phyloP scores from a whole-genome alignment of 2,329 filamentous ascomycete genomes.

The Didymellaceae sp. region DNA sequence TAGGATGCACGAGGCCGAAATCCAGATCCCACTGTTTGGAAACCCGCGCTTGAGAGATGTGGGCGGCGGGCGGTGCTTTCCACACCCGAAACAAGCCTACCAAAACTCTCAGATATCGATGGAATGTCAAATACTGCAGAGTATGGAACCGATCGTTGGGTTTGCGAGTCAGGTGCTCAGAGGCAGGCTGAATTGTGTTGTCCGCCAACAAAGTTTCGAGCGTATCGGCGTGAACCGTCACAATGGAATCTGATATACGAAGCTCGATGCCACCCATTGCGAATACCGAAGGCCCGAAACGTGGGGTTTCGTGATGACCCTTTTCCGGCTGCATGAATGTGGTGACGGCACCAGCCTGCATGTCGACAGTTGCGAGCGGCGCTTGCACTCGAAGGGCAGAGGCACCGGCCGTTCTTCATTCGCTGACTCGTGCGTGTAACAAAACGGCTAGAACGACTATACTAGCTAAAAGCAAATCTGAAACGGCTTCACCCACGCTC shows the following conservation, averaged over 20 bases:
- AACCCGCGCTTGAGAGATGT: constrained; percentile 1
- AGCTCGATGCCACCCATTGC: too few species aligned
- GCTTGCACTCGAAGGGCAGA: constrained; percentile 38
- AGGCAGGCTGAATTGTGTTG: background rate
- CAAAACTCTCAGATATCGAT: constrained; percentile 6
- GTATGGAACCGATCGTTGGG: background rate
- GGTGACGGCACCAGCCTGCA: constrained; percentile 32
- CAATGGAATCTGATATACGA: background rate
- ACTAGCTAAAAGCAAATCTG: constrained; percentile 45
- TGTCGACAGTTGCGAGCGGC: constrained; percentile 31
- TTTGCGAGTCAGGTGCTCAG: background rate
- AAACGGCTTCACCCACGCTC: constrained; percentile 39
- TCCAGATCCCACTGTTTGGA: constrained; percentile 9
- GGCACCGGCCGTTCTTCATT: constrained; percentile 32
- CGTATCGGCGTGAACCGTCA: background rate
- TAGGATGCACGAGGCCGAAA: constrained; percentile 21
- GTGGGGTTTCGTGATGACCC: constrained; percentile 33
- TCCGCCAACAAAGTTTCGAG: too few species aligned
- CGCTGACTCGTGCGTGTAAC: constrained; percentile 32
- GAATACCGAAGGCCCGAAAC: constrained; percentile 15
- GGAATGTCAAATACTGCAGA: constrained; percentile 9
- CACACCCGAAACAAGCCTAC: constrained; percentile 14
- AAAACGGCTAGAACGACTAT: constrained; percentile 31
- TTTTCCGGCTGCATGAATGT: constrained; percentile 39
- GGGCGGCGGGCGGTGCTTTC: constrained; percentile 4